Conservation (phyloP, 768 basidiomycete species). For the Suillus clintonianus region DNA sequence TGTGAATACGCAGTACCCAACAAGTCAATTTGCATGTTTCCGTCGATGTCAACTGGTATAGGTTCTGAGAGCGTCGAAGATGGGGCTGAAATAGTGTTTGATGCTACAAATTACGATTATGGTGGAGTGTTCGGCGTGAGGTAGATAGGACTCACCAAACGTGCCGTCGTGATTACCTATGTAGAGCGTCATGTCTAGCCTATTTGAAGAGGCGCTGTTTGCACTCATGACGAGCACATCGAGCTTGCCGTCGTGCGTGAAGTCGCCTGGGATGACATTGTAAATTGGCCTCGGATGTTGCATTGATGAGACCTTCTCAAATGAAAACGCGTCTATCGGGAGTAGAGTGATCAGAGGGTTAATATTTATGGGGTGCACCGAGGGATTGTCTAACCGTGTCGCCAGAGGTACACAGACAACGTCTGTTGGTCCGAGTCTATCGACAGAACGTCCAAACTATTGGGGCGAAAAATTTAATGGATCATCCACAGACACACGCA, state of each 20-base stretch:
- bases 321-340: conserved; percentile 58
- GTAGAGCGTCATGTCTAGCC: conserved; percentile 72
- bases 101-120: conserved; percentile 7
- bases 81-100: conserved; percentile 52
- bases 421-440: conserved; percentile 76
- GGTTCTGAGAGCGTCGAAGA: conserved; percentile 77
- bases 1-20: conserved; percentile 62
- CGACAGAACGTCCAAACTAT: conserved; percentile 79
- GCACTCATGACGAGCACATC: conserved; percentile 89
- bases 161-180: conserved; percentile 60
- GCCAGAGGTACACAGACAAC: conserved; percentile 79
- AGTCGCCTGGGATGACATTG: conserved; percentile 93
- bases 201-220: conserved; percentile 40
- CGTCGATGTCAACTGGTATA: conserved; percentile 83
- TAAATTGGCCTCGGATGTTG: conserved; percentile 58
- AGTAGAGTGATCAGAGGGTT: conserved; percentile 7
- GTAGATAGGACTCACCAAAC: conserved; percentile 53
- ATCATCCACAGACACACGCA: background rate
- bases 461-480: background rate
- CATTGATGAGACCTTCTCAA: conserved; percentile 51
- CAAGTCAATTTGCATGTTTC: conserved; percentile 88
- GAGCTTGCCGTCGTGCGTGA: conserved; percentile 87
- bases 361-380: background rate
- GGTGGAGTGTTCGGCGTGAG: background rate
- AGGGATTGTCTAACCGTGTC: conserved; percentile 56